Base-by-base conservation (phyloP, 345 rosid genomes). In the Isatis tinctoria region DNA sequence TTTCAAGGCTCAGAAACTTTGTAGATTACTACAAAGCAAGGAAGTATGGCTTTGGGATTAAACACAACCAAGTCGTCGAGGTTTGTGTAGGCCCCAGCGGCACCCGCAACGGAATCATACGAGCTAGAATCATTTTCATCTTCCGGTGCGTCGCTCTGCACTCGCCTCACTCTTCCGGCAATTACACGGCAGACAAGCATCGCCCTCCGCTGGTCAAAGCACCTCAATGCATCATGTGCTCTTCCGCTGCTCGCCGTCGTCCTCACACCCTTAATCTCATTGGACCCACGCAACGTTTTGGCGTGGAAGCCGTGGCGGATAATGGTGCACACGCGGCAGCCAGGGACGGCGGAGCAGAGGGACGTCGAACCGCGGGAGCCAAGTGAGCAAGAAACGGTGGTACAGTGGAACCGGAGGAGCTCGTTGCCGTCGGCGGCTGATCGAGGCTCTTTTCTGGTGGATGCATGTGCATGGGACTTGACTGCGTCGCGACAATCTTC, bases 341-440 rank as follows among this genome's bases (percentile, higher is more conserved):
- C 86, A 35, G 97, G 97, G 27, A 91, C 41, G 14, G 84, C 59
- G 60, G 87, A 76, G 83, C 97, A 91, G 41, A 91, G 77, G 64
- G 82, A 81, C 72, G 95, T 83, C 2, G 90, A 78, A 32, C 95
- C 92, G 2, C 85, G 83, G 0, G 85, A 75, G 36, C 97, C 97
- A 54, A 91, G 85, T n/a, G 87, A 70, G 77, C 97, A 91, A 0
- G 86, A 59, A 9, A 87, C 71, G 0, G 87, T 80, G 22, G 95
- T 84, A 58, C 97, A 91, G 76, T 88, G 86, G 82, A 90, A 90
- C 5, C 94, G 84, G 26, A 90, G 84, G n/a, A 88, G 90, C 83
- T 90, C 97, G 79, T 88, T 90, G 3, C 97, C 97, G 56, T 90
- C 97, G 6, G 92, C 97, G 1, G 92, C 94, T 22, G 94, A 90